Evolutionary conservation across 345 rosid species (phyloP).

Genomic region (Rhodamnia rubescens): DNA sequence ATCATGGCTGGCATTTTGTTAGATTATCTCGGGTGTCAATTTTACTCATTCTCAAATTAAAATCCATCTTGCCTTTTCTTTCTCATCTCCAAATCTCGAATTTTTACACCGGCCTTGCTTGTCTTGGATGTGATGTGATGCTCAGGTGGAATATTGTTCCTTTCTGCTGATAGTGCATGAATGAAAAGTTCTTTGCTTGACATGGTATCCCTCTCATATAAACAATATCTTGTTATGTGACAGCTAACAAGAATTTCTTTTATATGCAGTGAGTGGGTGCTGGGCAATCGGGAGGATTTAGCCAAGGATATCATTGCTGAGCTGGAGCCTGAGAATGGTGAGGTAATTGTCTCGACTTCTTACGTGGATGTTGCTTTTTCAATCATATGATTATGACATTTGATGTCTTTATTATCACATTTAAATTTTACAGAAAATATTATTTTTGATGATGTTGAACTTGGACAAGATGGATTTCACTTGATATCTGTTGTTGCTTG

Average conservation of each 20-base stretch:
- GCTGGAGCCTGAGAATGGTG: slow-evolving; percentile 63
- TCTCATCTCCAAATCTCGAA: neutral
- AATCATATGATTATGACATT: neutral
- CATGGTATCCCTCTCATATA: neutral
- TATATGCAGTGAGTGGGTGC: slow-evolving; percentile 85
- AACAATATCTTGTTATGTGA: neutral
- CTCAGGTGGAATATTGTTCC: neutral
- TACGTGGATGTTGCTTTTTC: slow-evolving; percentile 1
- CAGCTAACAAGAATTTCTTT: neutral
- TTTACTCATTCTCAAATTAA: neutral
- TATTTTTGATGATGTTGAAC: neutral
- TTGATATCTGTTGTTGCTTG: neutral
- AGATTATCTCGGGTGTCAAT: neutral
- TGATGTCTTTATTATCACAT: neutral
- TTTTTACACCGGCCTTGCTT: neutral
- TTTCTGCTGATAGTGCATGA: neutral
- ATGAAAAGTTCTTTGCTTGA: neutral
- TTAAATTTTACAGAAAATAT: neutral
- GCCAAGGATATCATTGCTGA: slow-evolving; percentile 72
- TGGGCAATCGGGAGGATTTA: slow-evolving; percentile 90
- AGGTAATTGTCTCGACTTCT: slow-evolving; percentile 36
- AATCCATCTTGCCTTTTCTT: neutral
- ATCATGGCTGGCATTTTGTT: neutral
- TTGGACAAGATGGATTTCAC: neutral
- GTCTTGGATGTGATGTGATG: neutral